phyloP scores from a whole-genome alignment of 2,329 filamentous ascomycete genomes.

The Monilinia laxa region DNA sequence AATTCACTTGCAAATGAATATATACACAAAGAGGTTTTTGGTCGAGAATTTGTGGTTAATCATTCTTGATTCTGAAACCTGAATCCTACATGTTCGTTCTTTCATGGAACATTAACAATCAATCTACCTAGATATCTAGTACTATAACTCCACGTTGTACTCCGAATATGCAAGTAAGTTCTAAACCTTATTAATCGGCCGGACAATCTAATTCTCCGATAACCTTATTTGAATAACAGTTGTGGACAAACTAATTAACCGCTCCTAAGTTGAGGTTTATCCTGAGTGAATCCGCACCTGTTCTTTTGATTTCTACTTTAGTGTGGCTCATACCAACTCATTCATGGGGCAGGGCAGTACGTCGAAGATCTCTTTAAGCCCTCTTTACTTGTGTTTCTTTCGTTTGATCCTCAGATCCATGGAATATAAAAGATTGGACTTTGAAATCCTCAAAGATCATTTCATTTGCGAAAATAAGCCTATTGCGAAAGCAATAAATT shows the following conservation, averaged over 20 bases:
- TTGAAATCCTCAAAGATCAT: not conserved
- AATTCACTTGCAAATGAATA: not conserved
- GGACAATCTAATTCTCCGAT: slow-evolving; percentile 6
- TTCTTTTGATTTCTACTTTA: no score
- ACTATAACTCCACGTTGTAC: no score
- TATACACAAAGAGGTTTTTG: not conserved
- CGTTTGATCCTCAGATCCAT: no score
- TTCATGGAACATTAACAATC: not conserved
- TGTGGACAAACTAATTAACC: no score
- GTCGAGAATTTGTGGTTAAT: not conserved
- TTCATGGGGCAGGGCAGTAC: no score
- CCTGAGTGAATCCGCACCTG: not conserved
- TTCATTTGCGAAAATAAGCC: not conserved
- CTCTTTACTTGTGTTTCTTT: no score
- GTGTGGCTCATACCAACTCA: no score
- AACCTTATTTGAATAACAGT: no score
- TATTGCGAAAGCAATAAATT: not conserved
- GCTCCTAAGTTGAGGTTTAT: not conserved
- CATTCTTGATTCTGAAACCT: not conserved
- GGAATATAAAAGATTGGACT: no score
- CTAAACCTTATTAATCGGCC: not conserved
- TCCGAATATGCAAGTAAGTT: no score
- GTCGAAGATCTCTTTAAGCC: no score
- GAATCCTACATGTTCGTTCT: not conserved
- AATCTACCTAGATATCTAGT: no score